Evolutionary conservation across 371 early-diverging fungal species (phyloP).

Genomic region (Mortierella sp.): DNA sequence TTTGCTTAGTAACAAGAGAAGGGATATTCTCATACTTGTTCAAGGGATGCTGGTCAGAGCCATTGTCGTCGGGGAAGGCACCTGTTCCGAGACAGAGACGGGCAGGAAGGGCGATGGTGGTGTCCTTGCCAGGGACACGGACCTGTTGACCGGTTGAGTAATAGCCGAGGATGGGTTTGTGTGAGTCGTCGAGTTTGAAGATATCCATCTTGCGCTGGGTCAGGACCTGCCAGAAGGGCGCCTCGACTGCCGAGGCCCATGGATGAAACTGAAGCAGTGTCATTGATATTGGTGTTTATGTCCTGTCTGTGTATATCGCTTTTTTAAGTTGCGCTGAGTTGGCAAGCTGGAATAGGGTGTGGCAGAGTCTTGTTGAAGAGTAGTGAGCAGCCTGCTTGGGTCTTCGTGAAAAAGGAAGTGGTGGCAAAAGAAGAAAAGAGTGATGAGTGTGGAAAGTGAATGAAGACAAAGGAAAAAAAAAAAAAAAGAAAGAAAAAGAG

Average conservation of each 20-base stretch:
- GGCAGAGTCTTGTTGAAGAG: neutral
- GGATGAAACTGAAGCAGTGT: constrained; percentile 85
- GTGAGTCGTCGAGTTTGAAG: constrained; percentile 79
- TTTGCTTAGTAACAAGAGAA: neutral
- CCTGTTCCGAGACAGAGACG: constrained; percentile 60
- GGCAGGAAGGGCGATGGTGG: constrained; percentile 56
- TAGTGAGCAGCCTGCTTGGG: neutral
- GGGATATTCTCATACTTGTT: constrained; percentile 18
- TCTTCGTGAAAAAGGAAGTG: neutral
- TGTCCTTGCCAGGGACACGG: constrained; percentile 45
- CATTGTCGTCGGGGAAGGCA: constrained; percentile 38
- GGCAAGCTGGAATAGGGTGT: no score
- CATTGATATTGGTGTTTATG: neutral
- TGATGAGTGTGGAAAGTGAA: neutral
- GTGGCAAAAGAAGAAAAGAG: neutral
- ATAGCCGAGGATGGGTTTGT: constrained; percentile 70
- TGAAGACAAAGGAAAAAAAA: neutral
- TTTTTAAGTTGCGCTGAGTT: neutral
- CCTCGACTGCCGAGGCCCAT: constrained; percentile 87
- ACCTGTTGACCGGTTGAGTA: constrained; percentile 68
- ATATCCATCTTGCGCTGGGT: constrained; percentile 86
- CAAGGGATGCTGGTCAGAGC: constrained; percentile 11
- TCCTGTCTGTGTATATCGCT: neutral
- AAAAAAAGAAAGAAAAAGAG: neutral
- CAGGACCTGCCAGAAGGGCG: constrained; percentile 91